Evolutionary conservation across 768 basidiomycete genomes (phyloP).

Genomic region (Phylloporus rhodoxanthus): DNA sequence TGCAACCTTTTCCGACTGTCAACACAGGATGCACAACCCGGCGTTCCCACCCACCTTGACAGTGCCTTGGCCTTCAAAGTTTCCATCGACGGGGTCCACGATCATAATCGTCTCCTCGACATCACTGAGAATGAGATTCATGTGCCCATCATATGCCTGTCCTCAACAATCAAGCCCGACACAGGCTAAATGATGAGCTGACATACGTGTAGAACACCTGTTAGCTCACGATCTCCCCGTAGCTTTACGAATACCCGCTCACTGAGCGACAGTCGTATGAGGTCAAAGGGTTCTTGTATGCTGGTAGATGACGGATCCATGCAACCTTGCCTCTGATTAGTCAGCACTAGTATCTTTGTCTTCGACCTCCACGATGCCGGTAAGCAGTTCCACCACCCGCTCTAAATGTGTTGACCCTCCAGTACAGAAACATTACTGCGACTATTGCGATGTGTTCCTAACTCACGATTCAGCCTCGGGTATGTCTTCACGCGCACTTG

Average conservation of each 20-base stretch:
- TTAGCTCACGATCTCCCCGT: conserved; percentile 87
- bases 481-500: conserved; percentile 26
- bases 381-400: conserved; percentile 32
- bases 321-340: conserved; percentile 18
- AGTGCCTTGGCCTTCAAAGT: conserved; percentile 47
- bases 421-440: conserved; percentile 83
- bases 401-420: conserved; percentile 2
- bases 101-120: conserved; percentile 97
- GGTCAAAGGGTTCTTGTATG: conserved; percentile 95
- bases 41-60: conserved; percentile 52
- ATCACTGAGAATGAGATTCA: conserved; percentile 97
- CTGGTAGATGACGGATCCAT: conserved; percentile 71
- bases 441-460: conserved; percentile 90
- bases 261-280: conserved; percentile 91
- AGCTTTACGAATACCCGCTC: conserved; percentile 99
- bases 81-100: conserved; percentile 78
- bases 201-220: conserved; percentile 87
- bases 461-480: conserved; percentile 95
- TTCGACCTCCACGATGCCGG: conserved; percentile 49
- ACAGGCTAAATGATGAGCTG: neutral
- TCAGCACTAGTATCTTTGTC: conserved; percentile 16
- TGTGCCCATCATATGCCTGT: conserved; percentile 99
- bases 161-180: conserved; percentile 5
- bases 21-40: neutral
- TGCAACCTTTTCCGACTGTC: conserved; percentile 53